Base-by-base conservation (phyloP, 345 rosid species). In the Murraya koenigii region DNA sequence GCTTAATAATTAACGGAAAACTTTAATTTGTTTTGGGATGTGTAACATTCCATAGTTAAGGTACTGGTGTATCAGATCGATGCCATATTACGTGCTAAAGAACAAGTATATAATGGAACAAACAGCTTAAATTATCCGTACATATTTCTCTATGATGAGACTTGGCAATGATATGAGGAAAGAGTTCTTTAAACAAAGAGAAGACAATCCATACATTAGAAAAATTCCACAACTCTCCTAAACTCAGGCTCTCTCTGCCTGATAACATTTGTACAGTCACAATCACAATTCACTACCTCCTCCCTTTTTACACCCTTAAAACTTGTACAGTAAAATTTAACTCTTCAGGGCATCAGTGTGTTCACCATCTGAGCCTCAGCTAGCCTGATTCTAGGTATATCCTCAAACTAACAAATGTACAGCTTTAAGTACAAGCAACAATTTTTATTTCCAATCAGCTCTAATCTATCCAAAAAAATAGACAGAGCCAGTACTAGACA, bases 341-440 rank as follows among this genome's bases (percentile, higher is more conserved):
- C 81, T 77, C 80, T 81, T 76, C 82, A 14, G 75, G 81, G 81
- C 79, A 75, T 71, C 83, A 68, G 81, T 60, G 65, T 55, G 72
- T 79, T 75, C 75, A 35, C 77, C 82, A 80, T 72, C 86, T 60
- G 82, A 68, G 82, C 87, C 80, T 71, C 80, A 33, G 80, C 86
- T 83, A 75, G 80, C 85, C 86, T 81, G 81, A 80, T 72, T 78
- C 86, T 84, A 86, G 80, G 84, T 81, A 81, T 84, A 87, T 55
- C 82, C 85, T 88, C 84, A 71, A 80, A 82, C 88, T 85, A 84
- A 80, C 82, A 87, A 75, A 82, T 85, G 77, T 85, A 84, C 87
- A 84, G 85, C 72, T 82, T 84, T 73, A 71, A 81, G 88, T 79
- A 79, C 87, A 85, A 62, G 82, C 72, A 49, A 79, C 77, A 68